Percentiles rank a stretch among this genome's conserved stretches.
These are phyloP conservation scores for Schizophyllum amplum DNA, from an alignment of 1,284 basidiomycete genomes.

Conservation along the genomic window DNA sequence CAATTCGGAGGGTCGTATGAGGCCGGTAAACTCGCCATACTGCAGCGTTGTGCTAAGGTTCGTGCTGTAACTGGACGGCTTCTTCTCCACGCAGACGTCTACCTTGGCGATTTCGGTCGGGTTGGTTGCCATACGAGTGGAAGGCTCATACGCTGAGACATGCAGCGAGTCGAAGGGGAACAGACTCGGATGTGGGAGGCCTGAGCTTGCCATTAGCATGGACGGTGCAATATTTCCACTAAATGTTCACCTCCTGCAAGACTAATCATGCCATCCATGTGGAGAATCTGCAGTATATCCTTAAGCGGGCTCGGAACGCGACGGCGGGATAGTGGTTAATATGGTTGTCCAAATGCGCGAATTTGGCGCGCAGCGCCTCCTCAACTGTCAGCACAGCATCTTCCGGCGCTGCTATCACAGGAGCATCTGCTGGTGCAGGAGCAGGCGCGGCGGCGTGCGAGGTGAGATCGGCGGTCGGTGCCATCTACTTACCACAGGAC, in stretches of 20 bases:
- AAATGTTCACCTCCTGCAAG: conserved; percentile 55
- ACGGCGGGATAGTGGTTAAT: conserved; percentile 39
- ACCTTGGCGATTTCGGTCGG: conserved; percentile 31
- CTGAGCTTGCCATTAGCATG: conserved; percentile 22
- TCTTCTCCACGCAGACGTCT: conserved; percentile 52
- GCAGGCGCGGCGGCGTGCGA: too few relatives aligned
- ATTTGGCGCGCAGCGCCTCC: conserved; percentile 20
- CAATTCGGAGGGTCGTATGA: background rate
- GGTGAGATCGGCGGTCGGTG: too few relatives aligned
- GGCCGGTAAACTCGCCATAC: conserved; percentile 32
- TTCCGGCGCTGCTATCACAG: background rate
- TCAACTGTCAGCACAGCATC: background rate
- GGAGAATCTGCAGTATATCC: conserved; percentile 46
- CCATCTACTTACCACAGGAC: too few relatives aligned
- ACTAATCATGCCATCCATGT: conserved; percentile 40
- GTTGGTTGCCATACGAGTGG: conserved; percentile 67
- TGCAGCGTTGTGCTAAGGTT: conserved; percentile 66
- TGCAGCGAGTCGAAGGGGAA: conserved; percentile 57
- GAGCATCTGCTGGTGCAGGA: background rate
- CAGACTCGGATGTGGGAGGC: conserved; percentile 51
- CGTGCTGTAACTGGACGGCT: conserved; percentile 39
- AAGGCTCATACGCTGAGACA: conserved; percentile 32
- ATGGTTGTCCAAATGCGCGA: conserved; percentile 37
- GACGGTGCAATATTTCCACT: too few relatives aligned
- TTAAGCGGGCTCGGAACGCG: conserved; percentile 58